Evolutionary conservation across 495 filamentous ascomycete species (phyloP), one percentile per base, ranked within the genome.

Genomic region (Parmelia sp.): DNA sequence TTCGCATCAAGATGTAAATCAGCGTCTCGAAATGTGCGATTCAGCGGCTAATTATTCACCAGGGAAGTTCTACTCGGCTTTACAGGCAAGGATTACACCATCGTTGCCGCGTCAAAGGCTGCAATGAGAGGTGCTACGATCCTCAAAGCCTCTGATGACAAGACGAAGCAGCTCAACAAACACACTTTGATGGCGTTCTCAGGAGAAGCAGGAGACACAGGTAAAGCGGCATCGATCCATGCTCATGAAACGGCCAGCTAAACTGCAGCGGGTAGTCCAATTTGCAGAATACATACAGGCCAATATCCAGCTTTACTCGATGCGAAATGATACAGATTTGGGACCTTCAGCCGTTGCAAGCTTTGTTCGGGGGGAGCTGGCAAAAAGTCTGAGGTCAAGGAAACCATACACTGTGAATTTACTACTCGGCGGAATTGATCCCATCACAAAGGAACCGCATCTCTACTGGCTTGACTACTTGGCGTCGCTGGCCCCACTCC

Each of bases 261-360:
- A 70, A 37, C 25, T 49, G 53, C 29, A 51, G 71, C 67, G 62
- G 40, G 61, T 37, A 74, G 94, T 97, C 58, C 94, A 99, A 86
- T 99, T 99, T 75, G 91, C 94, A 71, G 94, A 99, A 81, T 97
- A 91, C 79, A 92, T 97, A 78, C 92, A 97, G 85, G 95, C 94
- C 68, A 97, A 99, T 74, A 87, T 95, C 71, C 89, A 93, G 76
- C 88, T 99, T 72, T 99, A 99, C 77, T 90, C 89, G 67, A 99
- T 97, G 92, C 91, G 94, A 66, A 97, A 97, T 73, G 87, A 91
- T 70, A 88, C 88, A 71, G 91, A 96, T 69, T 84, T 99, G 57
- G 88, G 89, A 44, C 92, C 94, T 19, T 84, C 88, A 33, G 94
- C 92, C 17, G 86, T 96, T 37, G 89, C 91, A 56, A 87, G 86